Conservation (phyloP, 2,329 filamentous ascomycete genomes). For the Epichloe elymi region DNA sequence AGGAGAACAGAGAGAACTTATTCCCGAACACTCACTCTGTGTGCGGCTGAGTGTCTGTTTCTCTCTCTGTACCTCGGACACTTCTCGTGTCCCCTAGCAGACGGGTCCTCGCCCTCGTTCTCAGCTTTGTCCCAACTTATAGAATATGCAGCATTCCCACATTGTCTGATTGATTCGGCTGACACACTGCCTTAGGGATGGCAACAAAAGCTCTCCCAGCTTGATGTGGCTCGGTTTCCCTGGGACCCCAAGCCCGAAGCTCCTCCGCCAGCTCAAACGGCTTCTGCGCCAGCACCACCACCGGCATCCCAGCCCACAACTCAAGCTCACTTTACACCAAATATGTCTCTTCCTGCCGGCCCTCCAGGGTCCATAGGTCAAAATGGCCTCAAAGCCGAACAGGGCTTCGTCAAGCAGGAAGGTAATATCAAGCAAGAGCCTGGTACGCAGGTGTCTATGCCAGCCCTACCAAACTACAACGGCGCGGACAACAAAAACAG, state of each 20-base stretch:
- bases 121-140: not conserved
- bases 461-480: conserved; percentile 21
- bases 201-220: conserved; percentile 79
- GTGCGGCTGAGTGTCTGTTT: not conserved
- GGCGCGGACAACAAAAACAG: conserved; percentile 21
- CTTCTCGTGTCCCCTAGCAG: not conserved
- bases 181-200: conserved; percentile 51
- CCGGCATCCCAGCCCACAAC: conserved; percentile 10
- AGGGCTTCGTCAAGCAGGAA: conserved; percentile 33
- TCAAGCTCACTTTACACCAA: conserved; percentile 20
- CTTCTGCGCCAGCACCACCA: conserved; percentile 13
- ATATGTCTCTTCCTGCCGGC: conserved; percentile 18
- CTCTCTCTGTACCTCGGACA: not conserved
- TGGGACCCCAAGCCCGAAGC: conserved; percentile 83
- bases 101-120: no score
- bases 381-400: conserved; percentile 31
- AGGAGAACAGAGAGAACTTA: not conserved
- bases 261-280: conserved; percentile 22
- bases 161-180: conserved; percentile 4
- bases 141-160: not conserved
- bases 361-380: conserved; percentile 16
- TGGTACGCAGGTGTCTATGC: conserved; percentile 19
- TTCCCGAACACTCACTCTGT: not conserved
- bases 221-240: conserved; percentile 78
- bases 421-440: conserved; percentile 33